Conservation (phyloP, 495 filamentous ascomycete species). For the Clohesyomyces aquaticus region DNA sequence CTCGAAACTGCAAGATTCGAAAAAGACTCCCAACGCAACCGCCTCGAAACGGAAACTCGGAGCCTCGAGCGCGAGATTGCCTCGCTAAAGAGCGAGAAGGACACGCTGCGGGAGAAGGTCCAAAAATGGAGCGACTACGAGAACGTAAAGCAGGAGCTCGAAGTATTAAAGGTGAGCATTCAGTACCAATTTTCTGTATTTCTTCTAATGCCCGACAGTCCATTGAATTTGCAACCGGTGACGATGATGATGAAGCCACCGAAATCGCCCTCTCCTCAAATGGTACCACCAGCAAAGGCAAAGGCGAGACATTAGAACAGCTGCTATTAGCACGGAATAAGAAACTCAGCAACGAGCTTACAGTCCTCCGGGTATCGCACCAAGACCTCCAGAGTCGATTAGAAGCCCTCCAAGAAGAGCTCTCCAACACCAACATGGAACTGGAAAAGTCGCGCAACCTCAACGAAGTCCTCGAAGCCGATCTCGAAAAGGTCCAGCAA, state of each 20-base stretch:
- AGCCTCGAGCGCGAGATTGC: conserved; percentile 72
- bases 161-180: conserved; percentile 77
- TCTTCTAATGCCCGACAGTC: conserved; percentile 55
- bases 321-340: conserved; percentile 91
- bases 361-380: conserved; percentile 88
- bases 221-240: conserved; percentile 91
- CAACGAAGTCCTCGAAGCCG: conserved; percentile 87
- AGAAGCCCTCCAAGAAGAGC: conserved; percentile 76
- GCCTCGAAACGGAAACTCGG: conserved; percentile 71
- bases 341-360: conserved; percentile 91
- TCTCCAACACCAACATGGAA: conserved; percentile 81
- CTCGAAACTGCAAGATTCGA: conserved; percentile 81
- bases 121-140: conserved; percentile 94
- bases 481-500: conserved; percentile 83
- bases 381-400: conserved; percentile 85
- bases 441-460: conserved; percentile 83
- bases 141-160: conserved; percentile 91
- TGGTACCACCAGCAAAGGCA: conserved; percentile 58
- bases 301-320: conserved; percentile 85
- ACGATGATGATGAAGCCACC: conserved; percentile 68
- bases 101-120: conserved; percentile 73
- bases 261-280: conserved; percentile 46
- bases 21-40: conserved; percentile 73
- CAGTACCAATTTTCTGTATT: not conserved
- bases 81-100: conserved; percentile 68